phyloP scores from a whole-genome alignment of 345 rosid species.

The Leavenworthia alabamica region DNA sequence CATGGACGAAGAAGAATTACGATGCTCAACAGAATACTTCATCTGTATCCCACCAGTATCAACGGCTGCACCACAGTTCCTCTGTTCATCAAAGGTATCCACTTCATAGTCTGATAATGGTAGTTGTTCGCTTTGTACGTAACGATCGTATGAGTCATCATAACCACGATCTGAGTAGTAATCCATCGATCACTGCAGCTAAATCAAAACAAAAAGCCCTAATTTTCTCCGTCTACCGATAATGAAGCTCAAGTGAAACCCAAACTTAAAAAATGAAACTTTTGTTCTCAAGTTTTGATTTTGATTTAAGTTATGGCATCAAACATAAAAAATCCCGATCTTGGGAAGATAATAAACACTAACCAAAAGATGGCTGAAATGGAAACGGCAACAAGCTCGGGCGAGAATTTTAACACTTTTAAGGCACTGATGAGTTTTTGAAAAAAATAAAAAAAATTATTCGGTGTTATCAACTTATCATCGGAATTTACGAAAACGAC shows the following conservation, averaged over 20 bases:
- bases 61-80: constrained; percentile 13
- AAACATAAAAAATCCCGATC: background rate
- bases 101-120: constrained; percentile 22
- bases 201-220: constrained; percentile 4
- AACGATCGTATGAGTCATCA: constrained; percentile 12
- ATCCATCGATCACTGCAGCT: constrained; percentile 31
- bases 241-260: constrained; percentile 10
- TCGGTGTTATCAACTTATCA: constrained; percentile 22
- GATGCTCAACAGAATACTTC: constrained; percentile 27
- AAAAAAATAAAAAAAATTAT: background rate
- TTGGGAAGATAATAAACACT: constrained; percentile 18
- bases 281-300: background rate
- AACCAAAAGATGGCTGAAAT: constrained; percentile 7
- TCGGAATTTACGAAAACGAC: constrained; percentile 11
- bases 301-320: background rate
- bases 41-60: constrained; percentile 25
- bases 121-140: constrained; percentile 9
- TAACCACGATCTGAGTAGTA: constrained; percentile 21
- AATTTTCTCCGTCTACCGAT: constrained; percentile 10
- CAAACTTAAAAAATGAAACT: background rate
- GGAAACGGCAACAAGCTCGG: constrained; percentile 21
- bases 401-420: background rate
- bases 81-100: constrained; percentile 13
- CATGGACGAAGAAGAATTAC: constrained; percentile 22
- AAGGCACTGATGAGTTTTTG: constrained; percentile 2